A percentile compares a stretch with the other conserved stretches of the same genome.
Conservation (phyloP, 495 filamentous ascomycete species). For the Apiosordaria backusii region DNA sequence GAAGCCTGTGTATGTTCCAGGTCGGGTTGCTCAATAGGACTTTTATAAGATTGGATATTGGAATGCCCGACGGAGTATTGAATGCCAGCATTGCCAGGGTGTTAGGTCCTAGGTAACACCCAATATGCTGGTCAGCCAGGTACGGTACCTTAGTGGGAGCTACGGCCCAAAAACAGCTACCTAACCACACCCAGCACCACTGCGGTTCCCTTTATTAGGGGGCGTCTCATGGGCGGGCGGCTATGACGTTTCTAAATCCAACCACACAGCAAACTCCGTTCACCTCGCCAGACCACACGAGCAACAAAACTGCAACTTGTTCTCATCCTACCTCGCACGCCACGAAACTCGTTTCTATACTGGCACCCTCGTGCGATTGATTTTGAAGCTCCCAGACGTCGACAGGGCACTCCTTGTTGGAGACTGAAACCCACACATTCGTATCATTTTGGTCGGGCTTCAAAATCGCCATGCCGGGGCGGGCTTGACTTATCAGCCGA, state of each 20-base stretch:
- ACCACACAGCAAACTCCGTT: not conserved
- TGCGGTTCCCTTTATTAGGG: constrained; percentile 1
- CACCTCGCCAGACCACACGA: not conserved
- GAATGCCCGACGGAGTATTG: not conserved
- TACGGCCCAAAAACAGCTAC: not conserved
- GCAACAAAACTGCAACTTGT: not conserved
- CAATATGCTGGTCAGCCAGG: not conserved
- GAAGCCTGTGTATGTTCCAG: not conserved
- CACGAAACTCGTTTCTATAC: not conserved
- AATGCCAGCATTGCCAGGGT: not conserved
- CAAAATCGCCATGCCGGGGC: constrained; percentile 1
- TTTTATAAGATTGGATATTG: not conserved
- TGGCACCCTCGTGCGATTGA: not conserved
- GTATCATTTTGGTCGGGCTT: not conserved
- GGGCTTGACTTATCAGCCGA: constrained; percentile 2
- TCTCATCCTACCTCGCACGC: not conserved
- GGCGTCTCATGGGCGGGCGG: not conserved
- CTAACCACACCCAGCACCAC: not conserved
- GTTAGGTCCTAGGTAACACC: not conserved
- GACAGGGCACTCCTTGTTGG: not conserved
- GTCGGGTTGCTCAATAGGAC: not conserved
- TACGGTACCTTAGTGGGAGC: not conserved
- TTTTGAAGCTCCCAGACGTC: not conserved
- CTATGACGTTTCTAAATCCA: constrained; percentile 2
- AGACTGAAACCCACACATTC: not conserved